Base-by-base conservation (phyloP, 2,329 filamentous ascomycete species). In the Chalaropsis ovoidea region DNA sequence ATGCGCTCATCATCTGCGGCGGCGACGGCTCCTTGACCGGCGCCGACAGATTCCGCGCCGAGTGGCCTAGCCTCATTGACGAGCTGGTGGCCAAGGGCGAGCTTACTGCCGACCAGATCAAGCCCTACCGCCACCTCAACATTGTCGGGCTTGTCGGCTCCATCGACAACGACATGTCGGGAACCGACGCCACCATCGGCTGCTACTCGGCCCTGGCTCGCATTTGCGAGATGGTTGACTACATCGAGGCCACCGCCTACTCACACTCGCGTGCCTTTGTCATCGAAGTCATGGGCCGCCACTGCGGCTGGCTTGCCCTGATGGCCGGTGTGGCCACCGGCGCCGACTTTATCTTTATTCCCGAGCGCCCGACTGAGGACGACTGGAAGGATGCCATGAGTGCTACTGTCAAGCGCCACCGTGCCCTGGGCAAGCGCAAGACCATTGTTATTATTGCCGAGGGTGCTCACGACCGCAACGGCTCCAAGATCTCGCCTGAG, bases 391-490 rank as follows among this genome's bases (percentile, higher is more conserved):
- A 90, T 67, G 87, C 95, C 67, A 96, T 96, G 91, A 89, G 85
- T 72, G 77, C 80, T 24, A 85, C 94, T 63, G 86, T 96, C 66
- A 81, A 82, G 66, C 85, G 87, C 76, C 94, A 97, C 77, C 87
- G 94, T 70, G 80, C 82, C 68, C 82, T 90, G 73, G 94, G 94
- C 72, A 99, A 97, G 82, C 85, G 94, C 72, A 95, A 96, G 80
- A 97, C 94, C 1, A 97, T 97, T 71, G 93, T 99, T 72, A 96
- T 99, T 71, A 88, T 99, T 63, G 94, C 94, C 63, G 94, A 99
- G 77, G 94, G 94, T 70, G 94, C 94, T 60, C 87, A 92, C 70
- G 92, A 96, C 76, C 82, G 83, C 69, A 78, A 93, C 64, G 84
- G 96, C 67, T 88, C 87, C 73, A 93, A 90, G 76, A 95, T 99